These are phyloP conservation scores for Mesembryanthemum crystallinum DNA, from an alignment of 148 eudicot genomes.

Conservation along the genomic window DNA sequence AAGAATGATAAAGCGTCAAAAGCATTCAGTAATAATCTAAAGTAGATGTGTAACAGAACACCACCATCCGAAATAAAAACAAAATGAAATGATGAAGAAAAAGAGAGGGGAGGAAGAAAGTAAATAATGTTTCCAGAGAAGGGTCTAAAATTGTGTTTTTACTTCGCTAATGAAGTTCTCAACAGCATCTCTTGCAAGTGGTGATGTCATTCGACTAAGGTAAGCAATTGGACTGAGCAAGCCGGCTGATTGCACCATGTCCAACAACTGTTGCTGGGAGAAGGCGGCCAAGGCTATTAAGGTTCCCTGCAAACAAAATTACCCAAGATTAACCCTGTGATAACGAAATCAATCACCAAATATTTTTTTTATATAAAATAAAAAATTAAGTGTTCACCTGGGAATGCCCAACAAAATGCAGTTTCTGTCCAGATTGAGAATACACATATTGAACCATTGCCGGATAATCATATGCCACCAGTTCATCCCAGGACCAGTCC, in stretches of 20 bases:
- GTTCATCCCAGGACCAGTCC: slow-evolving; percentile 82
- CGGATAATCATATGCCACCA: slow-evolving; percentile 54
- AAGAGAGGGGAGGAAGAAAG: neutral
- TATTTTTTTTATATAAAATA: neutral
- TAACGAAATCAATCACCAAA: too few species aligned
- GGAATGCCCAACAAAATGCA: slow-evolving; percentile 70
- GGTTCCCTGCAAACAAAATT: slow-evolving; percentile 42
- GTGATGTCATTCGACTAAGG: slow-evolving; percentile 56
- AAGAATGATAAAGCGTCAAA: neutral
- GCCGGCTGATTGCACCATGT: slow-evolving; percentile 50
- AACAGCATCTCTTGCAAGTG: slow-evolving; percentile 51
- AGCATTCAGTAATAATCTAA: neutral
- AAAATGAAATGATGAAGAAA: neutral
- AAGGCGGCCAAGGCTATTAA: slow-evolving; percentile 55
- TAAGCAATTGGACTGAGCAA: slow-evolving; percentile 59
- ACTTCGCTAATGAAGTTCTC: slow-evolving; percentile 56
- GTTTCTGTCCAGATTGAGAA: slow-evolving; percentile 49
- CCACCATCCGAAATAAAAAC: neutral
- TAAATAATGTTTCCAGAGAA: too few species aligned
- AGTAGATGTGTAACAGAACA: neutral
- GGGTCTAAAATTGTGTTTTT: neutral
- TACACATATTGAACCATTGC: slow-evolving; percentile 41
- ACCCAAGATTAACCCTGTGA: neutral
- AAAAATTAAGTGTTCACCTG: slow-evolving; percentile 35
- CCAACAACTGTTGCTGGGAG: slow-evolving; percentile 37